Evolutionary conservation across 2,329 filamentous ascomycete genomes (phyloP), one percentile per base, ranked within the genome.

Genomic region (Colletotrichum caudatum): DNA sequence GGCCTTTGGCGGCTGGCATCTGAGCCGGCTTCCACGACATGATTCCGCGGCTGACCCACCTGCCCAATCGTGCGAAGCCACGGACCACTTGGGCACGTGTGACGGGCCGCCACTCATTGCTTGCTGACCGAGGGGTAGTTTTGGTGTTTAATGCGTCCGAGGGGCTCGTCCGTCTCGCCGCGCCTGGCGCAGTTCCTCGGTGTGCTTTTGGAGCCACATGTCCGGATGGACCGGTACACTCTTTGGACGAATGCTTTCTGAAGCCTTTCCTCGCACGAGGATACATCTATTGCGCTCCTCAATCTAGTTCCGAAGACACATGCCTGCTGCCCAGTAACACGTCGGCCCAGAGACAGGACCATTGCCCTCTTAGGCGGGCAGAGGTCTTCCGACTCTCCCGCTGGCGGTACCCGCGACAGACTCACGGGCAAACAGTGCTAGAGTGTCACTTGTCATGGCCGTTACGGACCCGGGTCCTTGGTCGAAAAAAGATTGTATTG

Each of bases 1-100:
- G 14, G 11, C 16, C 12, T 48, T 16, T 39, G 57, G 39, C 57
- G 4, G 44, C 64, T 54, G 23, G 29, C 48, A 23, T 48, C 39
- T 29, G 63, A 23, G n/a, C 11, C 39, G 33, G 67, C 46, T 35
- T 59, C 37, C 46, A 70, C 63, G 39, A 58, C 50, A 70, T 62
- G 20, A 37, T 5, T 1, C 18, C 26, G 14, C 20, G 44, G 20
- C 44, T 8, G 16, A 35, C 41, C 3, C 35, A 41, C 33, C 46
- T 29, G 7, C 20, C 56, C 39, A 57, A 16, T 23, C 12, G 20
- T 26, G 58, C 11, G 33, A 26, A 50, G 33, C n/a, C 33, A 6
- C 5, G 11, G 29, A 50, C 14, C 44, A 3, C 33, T 41, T n/a
- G 50, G 5, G 33, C 12, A 37, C 29, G n/a, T 61, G 29, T 61